Conservation (phyloP, 768 basidiomycete species). For the Russula sp. region DNA sequence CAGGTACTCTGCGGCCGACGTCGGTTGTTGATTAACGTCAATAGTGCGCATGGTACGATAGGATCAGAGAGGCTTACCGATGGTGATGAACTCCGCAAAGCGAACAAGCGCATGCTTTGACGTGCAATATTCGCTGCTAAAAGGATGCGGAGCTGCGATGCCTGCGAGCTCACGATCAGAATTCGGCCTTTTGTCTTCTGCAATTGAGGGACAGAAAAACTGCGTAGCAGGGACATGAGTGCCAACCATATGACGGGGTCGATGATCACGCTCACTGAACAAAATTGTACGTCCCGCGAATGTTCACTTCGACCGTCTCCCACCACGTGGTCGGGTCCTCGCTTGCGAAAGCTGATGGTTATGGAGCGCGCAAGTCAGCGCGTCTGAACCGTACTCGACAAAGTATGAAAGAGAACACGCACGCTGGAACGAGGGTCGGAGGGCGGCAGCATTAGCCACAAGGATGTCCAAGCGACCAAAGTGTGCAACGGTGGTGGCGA, state of each 20-base stretch:
- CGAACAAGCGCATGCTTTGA: constrained; percentile 1
- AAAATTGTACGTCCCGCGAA: constrained; percentile 20
- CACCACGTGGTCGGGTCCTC: constrained; percentile 21
- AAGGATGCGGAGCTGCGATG: not conserved
- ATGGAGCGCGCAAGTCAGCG: not conserved
- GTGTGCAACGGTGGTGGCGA: not conserved
- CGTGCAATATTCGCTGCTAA: not conserved
- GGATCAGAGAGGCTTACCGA: constrained; percentile 8
- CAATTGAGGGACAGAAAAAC: constrained; percentile 17
- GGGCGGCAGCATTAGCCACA: constrained; percentile 11
- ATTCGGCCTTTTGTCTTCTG: constrained; percentile 13
- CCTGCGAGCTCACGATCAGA: not conserved
- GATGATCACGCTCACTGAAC: constrained; percentile 9
- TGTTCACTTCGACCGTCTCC: constrained; percentile 21
- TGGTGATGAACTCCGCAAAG: constrained; percentile 3
- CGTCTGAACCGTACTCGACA: too few species aligned
- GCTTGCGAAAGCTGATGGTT: constrained; percentile 1
- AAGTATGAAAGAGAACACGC: not conserved
- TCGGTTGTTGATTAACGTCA: not conserved
- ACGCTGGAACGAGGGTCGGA: not conserved
- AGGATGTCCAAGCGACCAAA: constrained; percentile 8
- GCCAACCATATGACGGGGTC: not conserved
- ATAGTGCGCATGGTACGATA: not conserved
- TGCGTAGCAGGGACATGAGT: not conserved
- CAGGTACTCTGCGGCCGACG: not conserved